Evolutionary conservation across 192 early-diverging fungal species (phyloP).

Genomic region (Chytriomyces sp.): DNA sequence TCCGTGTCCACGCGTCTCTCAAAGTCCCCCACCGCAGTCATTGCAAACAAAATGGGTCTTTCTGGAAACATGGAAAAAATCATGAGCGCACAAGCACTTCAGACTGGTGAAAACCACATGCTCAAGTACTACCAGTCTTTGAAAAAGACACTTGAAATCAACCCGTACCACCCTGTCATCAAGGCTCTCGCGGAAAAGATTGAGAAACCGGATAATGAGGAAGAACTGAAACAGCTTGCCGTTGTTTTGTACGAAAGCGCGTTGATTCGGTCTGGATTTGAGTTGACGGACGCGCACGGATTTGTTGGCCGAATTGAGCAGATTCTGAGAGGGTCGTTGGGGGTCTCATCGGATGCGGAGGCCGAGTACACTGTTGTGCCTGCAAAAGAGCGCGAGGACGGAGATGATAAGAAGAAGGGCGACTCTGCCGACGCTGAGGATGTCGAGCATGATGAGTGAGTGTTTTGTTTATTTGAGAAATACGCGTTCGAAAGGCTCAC

Average conservation of each 20-base stretch:
- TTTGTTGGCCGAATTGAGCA: constrained; percentile 50
- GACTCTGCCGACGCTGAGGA: constrained; percentile 62
- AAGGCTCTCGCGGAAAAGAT: constrained; percentile 44
- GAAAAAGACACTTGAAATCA: constrained; percentile 38
- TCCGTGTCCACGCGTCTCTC: constrained; percentile 77
- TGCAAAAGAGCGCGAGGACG: constrained; percentile 62
- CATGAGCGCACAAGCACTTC: constrained; percentile 52
- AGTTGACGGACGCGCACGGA: constrained; percentile 32
- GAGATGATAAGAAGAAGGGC: constrained; percentile 46
- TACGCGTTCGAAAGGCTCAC: too few relatives aligned
- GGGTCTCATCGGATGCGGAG: constrained; percentile 37
- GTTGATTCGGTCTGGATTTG: constrained; percentile 48
- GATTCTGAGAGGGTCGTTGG: constrained; percentile 41
- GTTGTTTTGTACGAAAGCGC: constrained; percentile 51
- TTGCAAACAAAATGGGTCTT: constrained; percentile 48
- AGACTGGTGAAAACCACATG: constrained; percentile 47
- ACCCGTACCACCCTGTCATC: constrained; percentile 54
- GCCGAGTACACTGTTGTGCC: constrained; percentile 45
- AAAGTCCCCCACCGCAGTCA: constrained; percentile 76
- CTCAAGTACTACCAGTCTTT: constrained; percentile 37
- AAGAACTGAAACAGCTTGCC: constrained; percentile 36
- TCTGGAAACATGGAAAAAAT: constrained; percentile 56
- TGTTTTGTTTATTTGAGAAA: not conserved
- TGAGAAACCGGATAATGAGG: constrained; percentile 26
- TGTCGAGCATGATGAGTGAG: constrained; percentile 43